phyloP scores from a whole-genome alignment of 1,284 basidiomycete species.

The Cystobasidium pallidum region DNA sequence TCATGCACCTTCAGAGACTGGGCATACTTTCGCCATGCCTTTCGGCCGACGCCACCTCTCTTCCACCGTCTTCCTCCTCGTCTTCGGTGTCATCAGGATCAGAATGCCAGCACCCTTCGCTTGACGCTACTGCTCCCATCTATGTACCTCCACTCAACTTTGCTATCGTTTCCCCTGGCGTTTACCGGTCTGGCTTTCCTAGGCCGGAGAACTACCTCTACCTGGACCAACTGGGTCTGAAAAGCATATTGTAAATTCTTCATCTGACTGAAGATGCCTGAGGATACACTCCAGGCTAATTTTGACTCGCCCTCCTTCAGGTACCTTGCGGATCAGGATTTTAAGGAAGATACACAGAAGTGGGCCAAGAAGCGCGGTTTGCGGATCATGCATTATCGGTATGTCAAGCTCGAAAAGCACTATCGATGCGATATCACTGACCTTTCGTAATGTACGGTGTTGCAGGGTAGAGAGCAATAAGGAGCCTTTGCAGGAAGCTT shows the following conservation, averaged over 20 bases:
- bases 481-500: constrained; percentile 29
- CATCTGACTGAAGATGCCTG: neutral
- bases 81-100: constrained; percentile 8
- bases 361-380: constrained; percentile 37
- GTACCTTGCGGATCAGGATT: constrained; percentile 40
- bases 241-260: constrained; percentile 60
- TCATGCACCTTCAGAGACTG: neutral
- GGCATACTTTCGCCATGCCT: constrained; percentile 3
- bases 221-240: constrained; percentile 61
- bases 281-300: neutral
- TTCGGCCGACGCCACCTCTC: constrained; percentile 10
- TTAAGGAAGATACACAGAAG: constrained; percentile 34
- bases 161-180: constrained; percentile 58
- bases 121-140: constrained; percentile 15
- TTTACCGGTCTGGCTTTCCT: constrained; percentile 62
- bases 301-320: neutral
- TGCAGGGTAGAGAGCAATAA: constrained; percentile 39
- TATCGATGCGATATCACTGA: neutral
- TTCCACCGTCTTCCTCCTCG: constrained; percentile 24
- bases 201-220: constrained; percentile 62
- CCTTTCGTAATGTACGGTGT: too few species aligned
- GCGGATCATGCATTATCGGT: constrained; percentile 36
- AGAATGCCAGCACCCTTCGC: constrained; percentile 4
- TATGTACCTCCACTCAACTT: constrained; percentile 60
- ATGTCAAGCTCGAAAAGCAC: neutral